Conservation (phyloP, 1,284 basidiomycete species). For the Puccinia novopanici region DNA sequence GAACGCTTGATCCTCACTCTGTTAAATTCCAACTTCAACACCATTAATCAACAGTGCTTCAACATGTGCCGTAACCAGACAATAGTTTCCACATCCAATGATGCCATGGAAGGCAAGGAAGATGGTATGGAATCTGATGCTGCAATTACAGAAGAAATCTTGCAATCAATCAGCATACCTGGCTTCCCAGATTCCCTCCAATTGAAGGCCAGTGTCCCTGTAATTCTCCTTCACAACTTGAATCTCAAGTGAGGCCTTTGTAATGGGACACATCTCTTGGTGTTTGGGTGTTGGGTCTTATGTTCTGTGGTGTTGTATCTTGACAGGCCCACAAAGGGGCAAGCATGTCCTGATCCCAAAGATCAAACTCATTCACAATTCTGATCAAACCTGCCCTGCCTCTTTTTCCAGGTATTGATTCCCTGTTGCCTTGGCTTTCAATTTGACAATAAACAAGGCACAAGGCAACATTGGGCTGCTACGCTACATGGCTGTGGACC, state of each 20-base stretch:
- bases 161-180: neutral
- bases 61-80: too few species aligned
- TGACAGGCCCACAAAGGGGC: neutral
- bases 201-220: neutral
- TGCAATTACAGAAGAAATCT: neutral
- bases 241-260: too few species aligned
- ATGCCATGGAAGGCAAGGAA: neutral
- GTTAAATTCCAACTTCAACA: neutral
- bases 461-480: too few species aligned
- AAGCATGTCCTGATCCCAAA: neutral
- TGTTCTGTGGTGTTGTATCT: neutral
- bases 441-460: slow-evolving; percentile 7
- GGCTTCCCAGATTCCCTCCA: neutral
- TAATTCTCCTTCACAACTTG: slow-evolving; percentile 10
- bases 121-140: neutral
- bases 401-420: too few species aligned
- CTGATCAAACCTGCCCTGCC: neutral
- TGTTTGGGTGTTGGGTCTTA: neutral
- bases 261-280: too few species aligned
- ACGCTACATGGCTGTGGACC: too few species aligned
- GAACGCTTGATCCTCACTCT: neutral
- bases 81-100: neutral
- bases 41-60: too few species aligned
- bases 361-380: neutral
- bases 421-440: neutral